These are phyloP conservation scores for Gamarada debralockiae DNA, from an alignment of 495 filamentous ascomycete species.

Conservation along the genomic window DNA sequence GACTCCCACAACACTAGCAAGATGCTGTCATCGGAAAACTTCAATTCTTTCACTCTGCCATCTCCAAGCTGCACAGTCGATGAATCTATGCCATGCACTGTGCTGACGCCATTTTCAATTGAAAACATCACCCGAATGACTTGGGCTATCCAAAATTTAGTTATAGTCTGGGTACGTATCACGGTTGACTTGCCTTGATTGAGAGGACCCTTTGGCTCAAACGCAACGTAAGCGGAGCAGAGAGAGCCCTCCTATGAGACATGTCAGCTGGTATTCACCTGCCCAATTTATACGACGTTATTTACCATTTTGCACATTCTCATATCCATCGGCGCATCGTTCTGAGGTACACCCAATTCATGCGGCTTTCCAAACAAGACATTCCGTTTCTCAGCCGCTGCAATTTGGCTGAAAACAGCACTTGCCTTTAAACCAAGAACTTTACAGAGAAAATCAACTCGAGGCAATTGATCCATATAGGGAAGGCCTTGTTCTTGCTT, in stretches of 20 bases:
- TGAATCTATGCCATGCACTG: slow-evolving; percentile 23
- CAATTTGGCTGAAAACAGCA: slow-evolving; percentile 45
- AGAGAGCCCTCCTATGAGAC: slow-evolving; percentile 26
- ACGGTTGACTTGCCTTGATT: slow-evolving; percentile 2
- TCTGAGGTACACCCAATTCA: slow-evolving; percentile 30
- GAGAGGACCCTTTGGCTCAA: slow-evolving; percentile 19
- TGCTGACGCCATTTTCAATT: slow-evolving; percentile 41
- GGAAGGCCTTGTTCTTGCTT: slow-evolving; percentile 35
- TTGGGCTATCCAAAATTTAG: slow-evolving; percentile 35
- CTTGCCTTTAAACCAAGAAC: slow-evolving; percentile 36
- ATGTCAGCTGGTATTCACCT: not conserved
- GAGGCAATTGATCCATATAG: slow-evolving; percentile 34
- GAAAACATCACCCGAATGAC: slow-evolving; percentile 36
- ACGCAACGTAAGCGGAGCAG: slow-evolving; percentile 33
- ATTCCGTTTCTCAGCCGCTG: slow-evolving; percentile 48
- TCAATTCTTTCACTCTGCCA: slow-evolving; percentile 42
- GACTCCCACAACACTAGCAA: slow-evolving; percentile 40
- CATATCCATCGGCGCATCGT: slow-evolving; percentile 25
- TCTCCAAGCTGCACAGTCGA: slow-evolving; percentile 36
- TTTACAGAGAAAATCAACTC: slow-evolving; percentile 41
- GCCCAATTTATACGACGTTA: not conserved
- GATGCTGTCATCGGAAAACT: slow-evolving; percentile 39
- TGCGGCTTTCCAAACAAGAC: slow-evolving; percentile 46
- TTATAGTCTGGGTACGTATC: too few relatives aligned
- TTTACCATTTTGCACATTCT: slow-evolving; percentile 24